These are phyloP conservation scores for Lachancea sp. DNA, from an alignment of 805 yeast genomes.

Conservation along the genomic window DNA sequence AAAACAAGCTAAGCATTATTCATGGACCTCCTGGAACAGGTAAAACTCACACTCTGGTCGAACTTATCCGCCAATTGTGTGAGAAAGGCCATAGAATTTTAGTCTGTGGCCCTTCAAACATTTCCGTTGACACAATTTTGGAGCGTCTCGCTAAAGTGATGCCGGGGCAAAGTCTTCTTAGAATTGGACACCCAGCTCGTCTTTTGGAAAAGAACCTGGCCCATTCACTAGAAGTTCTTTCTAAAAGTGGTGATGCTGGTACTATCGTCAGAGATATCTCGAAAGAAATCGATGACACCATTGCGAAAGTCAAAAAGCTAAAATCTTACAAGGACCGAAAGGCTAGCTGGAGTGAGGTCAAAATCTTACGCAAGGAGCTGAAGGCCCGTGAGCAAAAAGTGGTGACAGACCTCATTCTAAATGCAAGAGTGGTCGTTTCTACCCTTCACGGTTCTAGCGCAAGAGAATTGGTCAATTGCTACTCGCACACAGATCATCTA, in stretches of 20 bases:
- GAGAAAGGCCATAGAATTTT: slow-evolving; percentile 52
- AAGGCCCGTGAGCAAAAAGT: slow-evolving; percentile 59
- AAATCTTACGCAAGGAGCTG: slow-evolving; percentile 63
- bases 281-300: slow-evolving; percentile 58
- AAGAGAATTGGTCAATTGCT: slow-evolving; percentile 53
- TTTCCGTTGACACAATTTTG: slow-evolving; percentile 83
- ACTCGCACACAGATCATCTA: slow-evolving; percentile 33
- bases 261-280: slow-evolving; percentile 61
- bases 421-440: slow-evolving; percentile 64
- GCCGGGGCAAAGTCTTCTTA: slow-evolving; percentile 47
- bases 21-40: slow-evolving; percentile 84
- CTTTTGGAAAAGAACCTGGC: slow-evolving; percentile 51
- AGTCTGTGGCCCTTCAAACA: slow-evolving; percentile 92
- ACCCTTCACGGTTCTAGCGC: slow-evolving; percentile 89
- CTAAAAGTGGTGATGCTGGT: slow-evolving; percentile 52
- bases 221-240: slow-evolving; percentile 71
- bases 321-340: slow-evolving; percentile 59
- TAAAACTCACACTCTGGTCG: slow-evolving; percentile 76
- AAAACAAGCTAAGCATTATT: slow-evolving; percentile 52
- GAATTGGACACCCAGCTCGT: slow-evolving; percentile 94
- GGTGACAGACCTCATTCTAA: slow-evolving; percentile 48
- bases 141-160: slow-evolving; percentile 55
- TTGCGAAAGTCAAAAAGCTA: slow-evolving; percentile 52
- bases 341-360: slow-evolving; percentile 63
- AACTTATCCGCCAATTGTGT: slow-evolving; percentile 67